Conservation (phyloP, 257 asterid species). For the Cinchona pubescens region DNA sequence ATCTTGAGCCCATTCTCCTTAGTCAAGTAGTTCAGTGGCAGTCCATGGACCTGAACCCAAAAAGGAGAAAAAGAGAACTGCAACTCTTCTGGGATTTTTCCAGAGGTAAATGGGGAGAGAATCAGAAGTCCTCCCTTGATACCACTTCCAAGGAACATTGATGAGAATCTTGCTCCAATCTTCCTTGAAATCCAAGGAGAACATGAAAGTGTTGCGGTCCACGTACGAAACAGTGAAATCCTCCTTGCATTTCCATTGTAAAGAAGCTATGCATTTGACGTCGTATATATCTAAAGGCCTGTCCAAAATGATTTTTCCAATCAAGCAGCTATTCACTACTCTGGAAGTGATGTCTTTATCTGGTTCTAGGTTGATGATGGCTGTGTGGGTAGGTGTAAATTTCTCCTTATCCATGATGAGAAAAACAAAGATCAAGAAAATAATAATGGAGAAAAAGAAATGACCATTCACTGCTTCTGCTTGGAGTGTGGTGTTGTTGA, state of each 20-base stretch:
- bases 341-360: neutral
- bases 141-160: constrained; percentile 28
- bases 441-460: neutral
- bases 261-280: constrained; percentile 11
- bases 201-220: constrained; percentile 24
- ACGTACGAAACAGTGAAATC: constrained; percentile 17
- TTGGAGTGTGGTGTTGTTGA: neutral
- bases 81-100: constrained; percentile 14
- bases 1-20: constrained; percentile 22
- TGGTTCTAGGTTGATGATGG: constrained; percentile 5
- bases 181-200: constrained; percentile 20
- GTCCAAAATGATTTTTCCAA: constrained; percentile 25
- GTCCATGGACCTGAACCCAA: constrained; percentile 37
- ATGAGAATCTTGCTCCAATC: constrained; percentile 19
- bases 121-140: constrained; percentile 26
- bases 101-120: constrained; percentile 20
- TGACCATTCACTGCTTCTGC: too few species aligned
- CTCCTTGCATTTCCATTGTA: constrained; percentile 25
- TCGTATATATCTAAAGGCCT: neutral
- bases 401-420: neutral
- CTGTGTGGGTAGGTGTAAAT: neutral
- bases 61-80: constrained; percentile 20
- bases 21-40: constrained; percentile 23
- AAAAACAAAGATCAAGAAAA: neutral
- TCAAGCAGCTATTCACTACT: constrained; percentile 13